A percentile compares a stretch with the other conserved stretches of the same genome.
phyloP scores from a whole-genome alignment of 1,139 yeast species.

The Arxiozyma heterogenica region DNA sequence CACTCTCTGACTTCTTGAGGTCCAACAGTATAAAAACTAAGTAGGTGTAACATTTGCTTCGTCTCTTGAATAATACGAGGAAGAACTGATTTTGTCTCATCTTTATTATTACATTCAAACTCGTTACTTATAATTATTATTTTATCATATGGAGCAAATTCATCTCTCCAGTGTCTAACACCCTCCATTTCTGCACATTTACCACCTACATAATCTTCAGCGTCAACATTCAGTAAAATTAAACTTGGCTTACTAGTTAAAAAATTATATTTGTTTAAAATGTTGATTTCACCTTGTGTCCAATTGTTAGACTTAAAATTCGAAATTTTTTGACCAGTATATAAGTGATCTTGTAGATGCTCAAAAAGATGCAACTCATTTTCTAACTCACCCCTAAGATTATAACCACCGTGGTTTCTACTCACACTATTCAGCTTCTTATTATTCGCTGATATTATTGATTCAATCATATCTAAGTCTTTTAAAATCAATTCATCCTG shows the following conservation, averaged over 20 bases:
- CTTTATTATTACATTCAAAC: constrained; percentile 40
- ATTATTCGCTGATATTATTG: constrained; percentile 40
- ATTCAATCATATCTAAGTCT: constrained; percentile 59
- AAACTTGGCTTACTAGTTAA: constrained; percentile 66
- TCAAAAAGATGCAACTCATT: constrained; percentile 28
- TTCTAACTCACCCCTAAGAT: constrained; percentile 38
- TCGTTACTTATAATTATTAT: constrained; percentile 52
- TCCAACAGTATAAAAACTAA: constrained; percentile 89
- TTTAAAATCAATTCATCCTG: constrained; percentile 65
- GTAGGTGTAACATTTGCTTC: constrained; percentile 59
- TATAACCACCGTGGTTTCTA: constrained; percentile 32
- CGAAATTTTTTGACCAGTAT: constrained; percentile 50
- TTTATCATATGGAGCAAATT: constrained; percentile 48
- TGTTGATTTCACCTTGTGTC: constrained; percentile 45
- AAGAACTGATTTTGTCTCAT: constrained; percentile 30
- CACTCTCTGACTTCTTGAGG: constrained; percentile 86
- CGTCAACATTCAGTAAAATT: constrained; percentile 49
- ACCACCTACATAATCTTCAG: constrained; percentile 40
- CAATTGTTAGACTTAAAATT: constrained; percentile 37
- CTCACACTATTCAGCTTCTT: constrained; percentile 24
- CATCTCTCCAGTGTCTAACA: constrained; percentile 45
- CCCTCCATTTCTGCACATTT: constrained; percentile 38
- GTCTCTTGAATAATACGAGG: constrained; percentile 47
- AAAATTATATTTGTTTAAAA: constrained; percentile 43
- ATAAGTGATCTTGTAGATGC: constrained; percentile 41